Percentiles rank a stretch among this genome's conserved stretches.
phyloP scores from a whole-genome alignment of 179 eudicot genomes.

The Spinacia oleracea region DNA sequence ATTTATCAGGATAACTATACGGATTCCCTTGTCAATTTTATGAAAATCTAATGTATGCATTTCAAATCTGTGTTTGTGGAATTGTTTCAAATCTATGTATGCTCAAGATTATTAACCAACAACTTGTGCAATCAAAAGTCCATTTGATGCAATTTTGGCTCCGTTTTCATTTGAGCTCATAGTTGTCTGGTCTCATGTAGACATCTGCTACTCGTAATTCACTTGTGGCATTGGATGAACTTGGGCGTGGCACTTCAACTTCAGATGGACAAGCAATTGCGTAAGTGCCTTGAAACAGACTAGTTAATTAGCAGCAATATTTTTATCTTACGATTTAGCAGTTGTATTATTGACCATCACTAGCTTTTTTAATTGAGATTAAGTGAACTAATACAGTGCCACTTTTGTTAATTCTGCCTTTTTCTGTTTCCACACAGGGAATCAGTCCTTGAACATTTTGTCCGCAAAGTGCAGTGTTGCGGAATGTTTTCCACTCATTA shows the following conservation, averaged over 20 bases:
- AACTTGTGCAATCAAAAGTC: neutral
- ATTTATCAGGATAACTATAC: neutral
- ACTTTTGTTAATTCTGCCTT: constrained; percentile 5
- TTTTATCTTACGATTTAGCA: neutral
- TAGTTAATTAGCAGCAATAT: neutral
- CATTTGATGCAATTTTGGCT: neutral
- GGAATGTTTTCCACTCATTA: constrained; percentile 99
- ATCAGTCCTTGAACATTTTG: constrained; percentile 92
- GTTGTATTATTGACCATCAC: neutral
- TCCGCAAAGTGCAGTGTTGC: constrained; percentile 72
- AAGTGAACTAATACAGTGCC: neutral
- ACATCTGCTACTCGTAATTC: constrained; percentile 79
- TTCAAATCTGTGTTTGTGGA: neutral
- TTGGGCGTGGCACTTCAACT: constrained; percentile 99
- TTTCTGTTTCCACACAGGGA: constrained; percentile 50
- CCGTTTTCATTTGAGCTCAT: constrained; percentile 8
- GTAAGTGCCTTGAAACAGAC: constrained; percentile 45
- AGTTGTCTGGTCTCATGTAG: constrained; percentile 43
- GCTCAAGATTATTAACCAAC: neutral
- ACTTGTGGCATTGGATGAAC: constrained; percentile 97
- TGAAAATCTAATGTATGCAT: neutral
- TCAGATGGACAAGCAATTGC: constrained; percentile 99
- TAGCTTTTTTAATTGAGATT: neutral
- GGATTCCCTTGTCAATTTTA: neutral
- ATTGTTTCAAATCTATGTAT: no score